phyloP scores from a whole-genome alignment of 164 flowering plant genomes.

The Vitis cinerea region DNA sequence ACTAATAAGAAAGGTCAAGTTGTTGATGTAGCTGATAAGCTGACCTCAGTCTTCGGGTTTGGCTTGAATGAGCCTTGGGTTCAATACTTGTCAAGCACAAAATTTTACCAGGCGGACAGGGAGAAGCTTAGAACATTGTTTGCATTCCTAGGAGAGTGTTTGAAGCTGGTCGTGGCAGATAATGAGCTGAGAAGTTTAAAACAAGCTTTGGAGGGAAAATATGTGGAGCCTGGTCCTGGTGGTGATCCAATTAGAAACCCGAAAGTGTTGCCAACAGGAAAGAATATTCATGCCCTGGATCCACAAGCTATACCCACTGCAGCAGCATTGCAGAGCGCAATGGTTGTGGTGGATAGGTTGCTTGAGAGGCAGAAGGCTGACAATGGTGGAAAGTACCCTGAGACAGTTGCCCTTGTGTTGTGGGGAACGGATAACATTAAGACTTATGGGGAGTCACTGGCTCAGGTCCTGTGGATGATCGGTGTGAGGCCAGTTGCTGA shows the following conservation, averaged over 20 bases:
- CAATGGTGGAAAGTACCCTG: slow-evolving; percentile 94
- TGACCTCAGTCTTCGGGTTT: slow-evolving; percentile 82
- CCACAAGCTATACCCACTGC: slow-evolving; percentile 96
- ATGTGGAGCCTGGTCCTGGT: slow-evolving; percentile 97
- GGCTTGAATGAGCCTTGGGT: slow-evolving; percentile 93
- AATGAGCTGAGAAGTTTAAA: slow-evolving; percentile 92
- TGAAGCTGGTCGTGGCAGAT: slow-evolving; percentile 88
- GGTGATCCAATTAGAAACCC: slow-evolving; percentile 99
- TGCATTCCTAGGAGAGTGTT: slow-evolving; percentile 74
- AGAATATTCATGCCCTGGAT: slow-evolving; percentile 96
- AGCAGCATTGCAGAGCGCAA: slow-evolving; percentile 97
- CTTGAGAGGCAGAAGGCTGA: slow-evolving; percentile 94
- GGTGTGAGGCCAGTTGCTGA: slow-evolving; percentile 90
- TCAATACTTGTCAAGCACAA: slow-evolving; percentile 75
- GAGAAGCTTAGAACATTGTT: slow-evolving; percentile 76
- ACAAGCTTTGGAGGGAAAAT: slow-evolving; percentile 94
- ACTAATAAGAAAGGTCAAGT: slow-evolving; percentile 96
- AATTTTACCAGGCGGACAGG: slow-evolving; percentile 80
- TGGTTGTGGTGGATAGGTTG: slow-evolving; percentile 83
- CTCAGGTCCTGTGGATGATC: slow-evolving; percentile 95
- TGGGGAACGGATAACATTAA: slow-evolving; percentile 99
- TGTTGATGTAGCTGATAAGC: slow-evolving; percentile 70
- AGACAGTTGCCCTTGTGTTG: slow-evolving; percentile 91
- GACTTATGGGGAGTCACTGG: slow-evolving; percentile 96
- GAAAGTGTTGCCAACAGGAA: slow-evolving; percentile 97